Percentiles rank a stretch among this genome's conserved stretches.
These are phyloP conservation scores for Dryadomyces quercus-mongolicae DNA, from an alignment of 2,329 filamentous ascomycete species.

Conservation along the genomic window DNA sequence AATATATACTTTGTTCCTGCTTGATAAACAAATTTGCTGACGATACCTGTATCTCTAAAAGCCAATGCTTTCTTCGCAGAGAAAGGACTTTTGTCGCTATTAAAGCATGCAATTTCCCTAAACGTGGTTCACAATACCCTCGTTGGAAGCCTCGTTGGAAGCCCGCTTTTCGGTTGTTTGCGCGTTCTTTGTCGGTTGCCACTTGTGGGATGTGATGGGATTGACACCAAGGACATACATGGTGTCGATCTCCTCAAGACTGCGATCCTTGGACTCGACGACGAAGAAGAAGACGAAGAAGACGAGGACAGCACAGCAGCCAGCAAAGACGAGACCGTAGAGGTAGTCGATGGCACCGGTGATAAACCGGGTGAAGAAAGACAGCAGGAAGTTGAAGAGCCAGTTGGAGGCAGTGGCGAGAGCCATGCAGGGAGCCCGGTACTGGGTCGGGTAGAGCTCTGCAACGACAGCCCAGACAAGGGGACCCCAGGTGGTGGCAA, in stretches of 20 bases:
- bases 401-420: conserved; percentile 57
- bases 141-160: too few relatives aligned
- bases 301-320: conserved; percentile 42
- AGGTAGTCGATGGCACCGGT: conserved; percentile 57
- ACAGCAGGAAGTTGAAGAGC: conserved; percentile 16
- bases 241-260: conserved; percentile 66
- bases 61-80: too few relatives aligned
- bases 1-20: too few relatives aligned
- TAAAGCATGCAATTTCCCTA: too few relatives aligned
- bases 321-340: conserved; percentile 62
- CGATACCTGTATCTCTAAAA: too few relatives aligned
- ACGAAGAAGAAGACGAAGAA: conserved; percentile 65
- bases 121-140: too few relatives aligned
- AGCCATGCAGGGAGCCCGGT: conserved; percentile 50
- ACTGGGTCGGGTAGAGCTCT: conserved; percentile 51
- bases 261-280: conserved; percentile 79
- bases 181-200: background rate
- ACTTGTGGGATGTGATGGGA: conserved; percentile 2
- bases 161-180: too few relatives aligned
- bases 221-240: conserved; percentile 29
- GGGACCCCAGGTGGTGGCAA: conserved; percentile 57
- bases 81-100: too few relatives aligned
- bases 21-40: too few relatives aligned
- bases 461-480: conserved; percentile 40
- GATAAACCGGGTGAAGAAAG: conserved; percentile 3